Conservation (phyloP, 495 filamentous ascomycete species). For the Thermothielavioides terrestris region DNA sequence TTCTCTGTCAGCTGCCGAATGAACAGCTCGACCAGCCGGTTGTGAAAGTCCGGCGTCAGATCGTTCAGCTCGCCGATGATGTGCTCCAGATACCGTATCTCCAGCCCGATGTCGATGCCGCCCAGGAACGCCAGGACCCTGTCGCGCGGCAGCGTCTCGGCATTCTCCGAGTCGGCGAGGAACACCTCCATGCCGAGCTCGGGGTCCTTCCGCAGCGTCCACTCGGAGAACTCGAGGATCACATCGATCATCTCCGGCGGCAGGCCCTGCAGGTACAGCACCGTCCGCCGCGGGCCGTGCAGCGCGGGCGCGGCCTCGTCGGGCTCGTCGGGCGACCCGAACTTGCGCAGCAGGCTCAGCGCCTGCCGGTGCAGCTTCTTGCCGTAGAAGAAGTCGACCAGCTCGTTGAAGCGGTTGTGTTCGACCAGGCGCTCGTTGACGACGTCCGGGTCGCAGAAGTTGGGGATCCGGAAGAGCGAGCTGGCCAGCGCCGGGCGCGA, state of each 20-base stretch:
- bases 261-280: constrained; percentile 83
- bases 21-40: constrained; percentile 69
- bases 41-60: constrained; percentile 75
- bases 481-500: constrained; percentile 75
- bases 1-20: constrained; percentile 52
- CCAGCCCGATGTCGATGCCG: constrained; percentile 57
- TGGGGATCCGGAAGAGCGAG: constrained; percentile 88
- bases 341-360: constrained; percentile 70
- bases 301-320: constrained; percentile 57
- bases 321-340: constrained; percentile 64
- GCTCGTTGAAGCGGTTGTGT: constrained; percentile 78
- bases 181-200: constrained; percentile 92
- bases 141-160: constrained; percentile 75
- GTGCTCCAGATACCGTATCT: constrained; percentile 82
- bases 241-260: constrained; percentile 82
- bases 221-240: constrained; percentile 83
- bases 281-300: constrained; percentile 74
- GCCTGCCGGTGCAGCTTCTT: constrained; percentile 89
- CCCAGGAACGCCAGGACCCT: constrained; percentile 67
- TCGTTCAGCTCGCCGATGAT: constrained; percentile 83
- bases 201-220: constrained; percentile 68
- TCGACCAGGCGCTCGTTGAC: constrained; percentile 89
- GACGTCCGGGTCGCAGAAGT: constrained; percentile 93
- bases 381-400: constrained; percentile 94
- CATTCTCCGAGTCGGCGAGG: constrained; percentile 86